These are phyloP conservation scores for Poa pratensis DNA, from an alignment of 176 grass and related monocot species.

Conservation along the genomic window DNA sequence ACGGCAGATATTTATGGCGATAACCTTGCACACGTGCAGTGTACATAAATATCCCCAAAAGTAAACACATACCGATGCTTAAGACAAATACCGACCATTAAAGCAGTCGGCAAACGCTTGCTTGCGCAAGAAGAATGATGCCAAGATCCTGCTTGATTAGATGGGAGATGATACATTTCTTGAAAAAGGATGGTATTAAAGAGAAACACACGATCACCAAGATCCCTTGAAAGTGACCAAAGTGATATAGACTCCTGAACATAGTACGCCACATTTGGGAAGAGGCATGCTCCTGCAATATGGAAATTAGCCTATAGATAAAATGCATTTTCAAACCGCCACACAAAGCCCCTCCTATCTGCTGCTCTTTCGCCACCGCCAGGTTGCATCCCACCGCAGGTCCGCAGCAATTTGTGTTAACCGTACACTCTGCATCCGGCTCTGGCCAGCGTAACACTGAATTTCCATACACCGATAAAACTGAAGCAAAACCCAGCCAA, in stretches of 20 bases:
- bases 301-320: not conserved
- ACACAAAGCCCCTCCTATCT: no score
- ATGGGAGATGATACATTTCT: not conserved
- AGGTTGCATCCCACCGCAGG: no score
- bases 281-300: not conserved
- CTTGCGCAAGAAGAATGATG: not conserved
- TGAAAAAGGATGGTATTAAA: not conserved
- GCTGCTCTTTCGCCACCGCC: no score
- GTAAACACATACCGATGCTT: no score
- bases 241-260: conserved; percentile 9
- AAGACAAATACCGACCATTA: no score
- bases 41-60: no score
- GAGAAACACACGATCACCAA: not conserved
- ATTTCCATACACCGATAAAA: not conserved
- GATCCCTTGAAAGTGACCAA: not conserved
- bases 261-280: not conserved
- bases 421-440: not conserved
- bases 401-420: not conserved
- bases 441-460: not conserved
- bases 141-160: not conserved
- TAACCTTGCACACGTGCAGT: not conserved
- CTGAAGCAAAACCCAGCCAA: not conserved
- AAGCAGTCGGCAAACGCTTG: not conserved
- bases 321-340: not conserved
- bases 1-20: not conserved